Evolutionary conservation across 1,284 basidiomycete species (phyloP).

Genomic region (Ganoderma sinense): DNA sequence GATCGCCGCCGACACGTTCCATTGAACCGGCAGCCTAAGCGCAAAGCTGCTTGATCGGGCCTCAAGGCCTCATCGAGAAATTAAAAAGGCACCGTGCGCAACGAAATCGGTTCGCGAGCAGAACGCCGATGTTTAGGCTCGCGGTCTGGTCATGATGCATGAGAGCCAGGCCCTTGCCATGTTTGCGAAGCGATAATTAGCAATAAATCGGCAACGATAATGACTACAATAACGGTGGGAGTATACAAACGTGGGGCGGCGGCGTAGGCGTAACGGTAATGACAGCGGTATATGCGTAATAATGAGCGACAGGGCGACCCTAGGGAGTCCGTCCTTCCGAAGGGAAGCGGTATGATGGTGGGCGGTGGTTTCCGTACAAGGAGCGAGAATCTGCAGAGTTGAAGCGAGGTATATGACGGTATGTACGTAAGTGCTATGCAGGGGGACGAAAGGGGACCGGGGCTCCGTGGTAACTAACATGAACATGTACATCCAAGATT

Average conservation of each 20-base stretch:
- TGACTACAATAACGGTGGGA: slow-evolving; percentile 1
- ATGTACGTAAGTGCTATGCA: neutral
- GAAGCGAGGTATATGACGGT: neutral
- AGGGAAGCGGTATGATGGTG: neutral
- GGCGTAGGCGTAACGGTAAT: slow-evolving; percentile 1
- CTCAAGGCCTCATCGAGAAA: neutral
- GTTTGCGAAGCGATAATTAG: neutral
- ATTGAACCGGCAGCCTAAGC: neutral
- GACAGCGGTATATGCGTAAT: neutral
- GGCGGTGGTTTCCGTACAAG: neutral
- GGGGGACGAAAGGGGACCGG: neutral
- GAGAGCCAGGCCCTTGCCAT: no score
- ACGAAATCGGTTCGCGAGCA: neutral
- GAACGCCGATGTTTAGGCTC: neutral
- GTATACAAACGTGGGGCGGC: slow-evolving; percentile 1
- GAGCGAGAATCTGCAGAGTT: neutral
- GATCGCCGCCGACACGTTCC: neutral
- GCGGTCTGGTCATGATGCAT: neutral
- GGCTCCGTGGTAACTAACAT: neutral
- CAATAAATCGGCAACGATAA: neutral
- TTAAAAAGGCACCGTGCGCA: neutral
- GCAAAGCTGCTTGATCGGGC: neutral
- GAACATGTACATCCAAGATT: slow-evolving; percentile 8
- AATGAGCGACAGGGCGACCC: slow-evolving; percentile 2
- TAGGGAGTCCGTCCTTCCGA: neutral